A percentile compares a stretch with the other conserved stretches of the same genome.
Conservation (phyloP, 148 eudicot genomes). For the Cornus kousa region DNA sequence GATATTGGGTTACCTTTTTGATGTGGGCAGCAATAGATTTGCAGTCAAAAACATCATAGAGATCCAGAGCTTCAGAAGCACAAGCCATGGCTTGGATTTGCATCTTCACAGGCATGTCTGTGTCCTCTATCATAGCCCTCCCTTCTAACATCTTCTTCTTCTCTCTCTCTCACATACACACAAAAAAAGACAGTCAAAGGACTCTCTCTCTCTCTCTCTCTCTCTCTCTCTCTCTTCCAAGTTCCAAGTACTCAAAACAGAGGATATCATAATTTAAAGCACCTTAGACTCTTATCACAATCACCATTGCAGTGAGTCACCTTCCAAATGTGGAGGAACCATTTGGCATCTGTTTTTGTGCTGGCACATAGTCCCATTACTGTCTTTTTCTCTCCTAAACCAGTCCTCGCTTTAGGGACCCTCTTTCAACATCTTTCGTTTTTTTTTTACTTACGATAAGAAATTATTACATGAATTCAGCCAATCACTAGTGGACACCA, state of each 20-base stretch:
- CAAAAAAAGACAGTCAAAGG: no score
- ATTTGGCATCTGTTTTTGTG: constrained; percentile 10
- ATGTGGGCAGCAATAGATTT: constrained; percentile 86
- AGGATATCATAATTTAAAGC: not conserved
- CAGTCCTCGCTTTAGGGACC: not conserved
- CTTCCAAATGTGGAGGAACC: constrained; percentile 33
- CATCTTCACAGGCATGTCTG: constrained; percentile 97
- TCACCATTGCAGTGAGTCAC: not conserved
- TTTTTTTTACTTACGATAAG: no score
- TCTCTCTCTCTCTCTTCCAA: not conserved
- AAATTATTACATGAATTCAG: no score
- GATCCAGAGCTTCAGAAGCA: constrained; percentile 91
- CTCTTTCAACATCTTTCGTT: not conserved
- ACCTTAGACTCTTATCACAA: not conserved
- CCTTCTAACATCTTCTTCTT: constrained; percentile 99
- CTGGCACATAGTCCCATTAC: constrained; percentile 31
- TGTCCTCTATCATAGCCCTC: constrained; percentile 77
- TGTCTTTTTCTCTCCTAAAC: constrained; percentile 20
- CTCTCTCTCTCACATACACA: not conserved
- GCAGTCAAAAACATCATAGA: constrained; percentile 77
- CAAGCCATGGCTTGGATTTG: constrained; percentile 89
- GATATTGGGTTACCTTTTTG: constrained; percentile 55
- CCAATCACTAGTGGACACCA: no score
- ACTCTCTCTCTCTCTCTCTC: not conserved
- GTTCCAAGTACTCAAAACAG: not conserved